Evolutionary conservation across 208 protist genomes (phyloP), one percentile per base, ranked within the genome.

Genomic region (Leishmania braziliensis): DNA sequence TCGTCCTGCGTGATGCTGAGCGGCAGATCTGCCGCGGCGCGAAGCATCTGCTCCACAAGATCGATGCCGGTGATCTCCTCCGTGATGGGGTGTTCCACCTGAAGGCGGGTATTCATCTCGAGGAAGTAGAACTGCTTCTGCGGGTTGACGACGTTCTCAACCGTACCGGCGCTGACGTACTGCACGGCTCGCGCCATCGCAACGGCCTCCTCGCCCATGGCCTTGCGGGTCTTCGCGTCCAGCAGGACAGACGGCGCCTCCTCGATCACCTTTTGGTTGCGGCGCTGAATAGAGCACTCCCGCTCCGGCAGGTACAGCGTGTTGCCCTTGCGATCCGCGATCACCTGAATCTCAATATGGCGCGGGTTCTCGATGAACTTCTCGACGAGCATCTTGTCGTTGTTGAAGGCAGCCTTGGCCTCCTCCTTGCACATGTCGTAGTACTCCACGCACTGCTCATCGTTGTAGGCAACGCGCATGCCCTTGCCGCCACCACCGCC

Each of bases 91-190:
- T 99, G 94, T 82, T 98, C 95, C 62, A 97, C 95, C 90, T 99
- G 99, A 48, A 99, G 92, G 69, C 99, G 91, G 18, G 99, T 99
- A 87, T 99, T 99, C 98, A 99, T 99, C 86, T 99, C 99, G 84
- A 99, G 95, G 79, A 99, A 99, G 90, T 96, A 99, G 93, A 99
- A 99, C 29, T 94, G 84, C 5, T 43, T 86, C 66, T 95, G 68
- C n/a, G 90, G 84, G 81, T 99, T 98, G 9, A 99, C 89, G 63
- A 99, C 96, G 85, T 99, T 99, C 87, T 99, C 99, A 9, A 99
- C 99, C 3, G 99, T 99, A 54, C 99, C 96, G 54, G 98, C 98
- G 75, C 97, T 96, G 62, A 97, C 95, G 86, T 99, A 99, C 77
- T 91, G 87, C 43, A 99, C 98, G 46, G 92, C 95, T 48, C 90